Base-by-base conservation (phyloP, 2,329 filamentous ascomycete genomes). In the Pseudogymnoascus sp. region DNA sequence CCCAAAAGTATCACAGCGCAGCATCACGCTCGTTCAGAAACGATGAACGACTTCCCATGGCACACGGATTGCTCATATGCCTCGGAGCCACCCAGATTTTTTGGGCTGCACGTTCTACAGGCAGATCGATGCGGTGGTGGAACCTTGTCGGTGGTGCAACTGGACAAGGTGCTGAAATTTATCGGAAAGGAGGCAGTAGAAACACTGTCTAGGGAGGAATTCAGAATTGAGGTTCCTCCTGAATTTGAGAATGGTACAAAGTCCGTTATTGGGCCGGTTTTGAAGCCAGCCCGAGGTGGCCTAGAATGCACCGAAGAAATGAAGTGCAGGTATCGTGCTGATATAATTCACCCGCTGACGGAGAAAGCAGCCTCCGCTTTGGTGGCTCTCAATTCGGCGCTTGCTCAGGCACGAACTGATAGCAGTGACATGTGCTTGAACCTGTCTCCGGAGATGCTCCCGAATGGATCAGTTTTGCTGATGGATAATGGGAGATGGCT, bases 401-500 rank as follows among this genome's bases (percentile, higher is more conserved):
- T 76, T 1, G 60, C 42, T 15, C 65, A 44, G 58, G 62, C 64
- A 5, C 63, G 62, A 51, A 58, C 42, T 9, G 51, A 62, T 27
- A 60, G 58, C 21, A 63, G 62, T 9, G 66, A 65, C 1, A 27
- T 61, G 2, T 61, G 59, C 12, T 60, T 72, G 3, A 64, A 73
- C 35, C 64, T 76, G 1, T 67, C 65, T 1, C 62, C 68, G 0
- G 63, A 70, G 8, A 48, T 63, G 2, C 62, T 75, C 48, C 71
- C 70, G 0, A 62, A 65, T 13, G 69, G 69, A 1, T 70, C 71
- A 15, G 69, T 75, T 25, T 63, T 75, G n/a, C 62, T 75, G 29
- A 64, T 76, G 15, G 73, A 75, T 64, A 75, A 76, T 61, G 61
- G 70, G 4, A 69, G 69, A 36, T 75, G 73, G 72, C 63, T 76